Conservation (phyloP, 2,329 filamentous ascomycete genomes). For the Monosporascus sp. region DNA sequence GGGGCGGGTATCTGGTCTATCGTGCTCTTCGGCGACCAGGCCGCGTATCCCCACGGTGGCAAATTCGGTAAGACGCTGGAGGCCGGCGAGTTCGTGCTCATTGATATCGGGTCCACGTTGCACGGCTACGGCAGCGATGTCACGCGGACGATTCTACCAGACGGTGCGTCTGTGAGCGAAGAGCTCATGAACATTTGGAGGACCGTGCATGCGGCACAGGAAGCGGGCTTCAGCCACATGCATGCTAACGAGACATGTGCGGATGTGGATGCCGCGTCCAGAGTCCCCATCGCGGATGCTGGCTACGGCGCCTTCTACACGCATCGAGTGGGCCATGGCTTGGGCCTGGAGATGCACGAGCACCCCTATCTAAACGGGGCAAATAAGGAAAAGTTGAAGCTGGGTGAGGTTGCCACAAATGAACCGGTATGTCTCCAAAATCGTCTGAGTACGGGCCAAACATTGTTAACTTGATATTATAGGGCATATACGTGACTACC, state of each 20-base stretch:
- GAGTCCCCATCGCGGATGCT: conserved; percentile 14
- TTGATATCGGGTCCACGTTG: conserved; percentile 24
- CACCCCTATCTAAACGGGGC: conserved; percentile 26
- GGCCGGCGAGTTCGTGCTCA: conserved; percentile 22
- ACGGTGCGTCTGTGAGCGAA: conserved; percentile 12
- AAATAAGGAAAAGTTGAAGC: conserved; percentile 20
- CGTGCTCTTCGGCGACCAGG: conserved; percentile 23
- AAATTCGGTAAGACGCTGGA: conserved; percentile 19
- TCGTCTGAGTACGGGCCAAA: not conserved
- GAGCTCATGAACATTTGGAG: conserved; percentile 21
- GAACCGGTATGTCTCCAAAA: conserved; percentile 18
- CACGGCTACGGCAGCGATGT: conserved; percentile 25
- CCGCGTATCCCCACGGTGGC: conserved; percentile 24
- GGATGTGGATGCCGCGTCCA: conserved; percentile 22
- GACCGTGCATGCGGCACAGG: conserved; percentile 18
- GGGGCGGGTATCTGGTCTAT: conserved; percentile 22
- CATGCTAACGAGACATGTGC: conserved; percentile 20
- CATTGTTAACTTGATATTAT: not conserved
- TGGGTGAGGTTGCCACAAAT: conserved; percentile 21
- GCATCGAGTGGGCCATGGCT: conserved; percentile 22
- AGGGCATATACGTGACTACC: conserved; percentile 26
- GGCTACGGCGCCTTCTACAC: conserved; percentile 23
- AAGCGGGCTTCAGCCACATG: conserved; percentile 21
- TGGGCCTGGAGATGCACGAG: conserved; percentile 24
- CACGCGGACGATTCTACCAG: conserved; percentile 22